These are phyloP conservation scores for Biscutella auriculata DNA, from an alignment of 441 rosid genomes.

Conservation along the genomic window DNA sequence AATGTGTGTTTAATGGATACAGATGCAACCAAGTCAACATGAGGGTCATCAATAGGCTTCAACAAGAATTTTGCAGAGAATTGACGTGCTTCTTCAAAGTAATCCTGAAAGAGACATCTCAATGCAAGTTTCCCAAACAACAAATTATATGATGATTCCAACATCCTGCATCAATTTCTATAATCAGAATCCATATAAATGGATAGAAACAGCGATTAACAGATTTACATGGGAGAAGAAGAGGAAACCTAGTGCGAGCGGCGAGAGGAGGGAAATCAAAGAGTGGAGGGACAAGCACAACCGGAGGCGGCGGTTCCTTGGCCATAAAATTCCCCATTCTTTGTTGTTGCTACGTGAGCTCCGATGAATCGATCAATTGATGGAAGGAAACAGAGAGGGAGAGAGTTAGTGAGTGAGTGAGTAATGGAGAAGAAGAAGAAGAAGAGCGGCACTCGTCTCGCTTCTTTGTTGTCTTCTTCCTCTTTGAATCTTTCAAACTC, in stretches of 20 bases:
- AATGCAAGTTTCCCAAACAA: constrained; percentile 77
- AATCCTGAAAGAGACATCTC: constrained; percentile 75
- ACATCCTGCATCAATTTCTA: constrained; percentile 46
- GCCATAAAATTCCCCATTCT: constrained; percentile 53
- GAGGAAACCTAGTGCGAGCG: constrained; percentile 60
- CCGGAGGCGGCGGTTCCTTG: constrained; percentile 72
- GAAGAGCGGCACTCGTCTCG: no score
- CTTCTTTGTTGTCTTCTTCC: no score
- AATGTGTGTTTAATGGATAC: constrained; percentile 33
- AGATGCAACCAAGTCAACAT: constrained; percentile 80
- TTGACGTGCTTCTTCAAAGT: constrained; percentile 66
- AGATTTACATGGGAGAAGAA: not conserved
- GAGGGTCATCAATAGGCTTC: constrained; percentile 89
- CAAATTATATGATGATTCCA: constrained; percentile 68
- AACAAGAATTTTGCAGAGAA: constrained; percentile 60
- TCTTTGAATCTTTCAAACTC: no score
- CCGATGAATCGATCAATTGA: no score
- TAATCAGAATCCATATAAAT: not conserved
- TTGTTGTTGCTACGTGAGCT: no score
- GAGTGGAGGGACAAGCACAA: constrained; percentile 86
- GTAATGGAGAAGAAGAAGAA: no score
- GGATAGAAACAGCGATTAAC: not conserved
- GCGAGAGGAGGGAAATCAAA: constrained; percentile 90
- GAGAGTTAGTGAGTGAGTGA: no score
- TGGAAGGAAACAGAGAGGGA: no score